phyloP scores from a whole-genome alignment of 768 basidiomycete species.

The Ephemerocybe angulata region DNA sequence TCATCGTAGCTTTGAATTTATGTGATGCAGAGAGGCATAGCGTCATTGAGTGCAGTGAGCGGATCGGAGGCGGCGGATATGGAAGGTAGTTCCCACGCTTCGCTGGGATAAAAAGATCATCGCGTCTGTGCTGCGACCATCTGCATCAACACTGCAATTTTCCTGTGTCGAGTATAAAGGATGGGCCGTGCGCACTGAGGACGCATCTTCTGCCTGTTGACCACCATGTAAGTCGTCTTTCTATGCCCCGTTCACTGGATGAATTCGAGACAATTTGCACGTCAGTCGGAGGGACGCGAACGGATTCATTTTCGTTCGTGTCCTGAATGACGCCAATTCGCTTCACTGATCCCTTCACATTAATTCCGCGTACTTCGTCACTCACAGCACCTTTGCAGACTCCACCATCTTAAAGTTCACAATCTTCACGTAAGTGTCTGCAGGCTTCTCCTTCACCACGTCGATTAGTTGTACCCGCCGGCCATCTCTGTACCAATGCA shows the following conservation, averaged over 20 bases:
- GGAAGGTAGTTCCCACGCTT: slow-evolving; percentile 1
- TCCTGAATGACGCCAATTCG: slow-evolving; percentile 9
- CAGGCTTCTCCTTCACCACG: not conserved
- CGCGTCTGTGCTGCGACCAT: not conserved
- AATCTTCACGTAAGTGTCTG: not conserved
- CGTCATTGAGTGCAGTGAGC: not conserved
- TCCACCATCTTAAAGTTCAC: not conserved
- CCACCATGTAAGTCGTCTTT: not conserved
- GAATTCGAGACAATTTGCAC: slow-evolving; percentile 10
- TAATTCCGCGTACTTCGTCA: too few species aligned
- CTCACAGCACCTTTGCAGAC: not conserved
- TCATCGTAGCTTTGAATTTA: not conserved
- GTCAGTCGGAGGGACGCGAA: slow-evolving; percentile 8
- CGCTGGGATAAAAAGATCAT: not conserved
- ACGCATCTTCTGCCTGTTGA: not conserved
- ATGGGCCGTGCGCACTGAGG: too few species aligned
- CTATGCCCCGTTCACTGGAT: not conserved
- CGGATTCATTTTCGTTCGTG: not conserved
- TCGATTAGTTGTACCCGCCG: slow-evolving; percentile 1
- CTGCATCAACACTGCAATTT: too few species aligned
- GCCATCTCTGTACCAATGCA: slow-evolving; percentile 1
- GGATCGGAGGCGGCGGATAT: not conserved
- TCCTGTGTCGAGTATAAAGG: too few species aligned
- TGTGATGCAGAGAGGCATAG: not conserved
- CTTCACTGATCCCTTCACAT: slow-evolving; percentile 7